Evolutionary conservation across 2,329 filamentous ascomycete species (phyloP).

Genomic region (Pyrenophora seminiperda): DNA sequence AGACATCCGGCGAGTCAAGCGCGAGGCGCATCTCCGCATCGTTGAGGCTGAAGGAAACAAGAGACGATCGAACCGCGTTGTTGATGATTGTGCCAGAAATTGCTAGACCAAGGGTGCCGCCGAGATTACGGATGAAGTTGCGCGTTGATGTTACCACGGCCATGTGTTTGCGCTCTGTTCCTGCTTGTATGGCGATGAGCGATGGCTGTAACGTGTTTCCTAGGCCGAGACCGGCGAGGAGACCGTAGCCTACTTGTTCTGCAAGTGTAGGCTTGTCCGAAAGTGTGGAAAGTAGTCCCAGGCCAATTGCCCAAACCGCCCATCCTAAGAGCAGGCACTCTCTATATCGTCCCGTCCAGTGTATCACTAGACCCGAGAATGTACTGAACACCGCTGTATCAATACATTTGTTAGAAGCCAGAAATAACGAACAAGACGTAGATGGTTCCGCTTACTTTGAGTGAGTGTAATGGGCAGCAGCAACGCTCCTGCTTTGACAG

Average conservation of each 20-base stretch:
- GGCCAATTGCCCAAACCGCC: constrained; percentile 26
- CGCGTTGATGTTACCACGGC: constrained; percentile 67
- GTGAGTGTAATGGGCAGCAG: constrained; percentile 54
- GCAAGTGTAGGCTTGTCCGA: constrained; percentile 17
- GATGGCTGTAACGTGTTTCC: constrained; percentile 61
- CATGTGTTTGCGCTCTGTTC: constrained; percentile 58
- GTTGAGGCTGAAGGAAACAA: constrained; percentile 17
- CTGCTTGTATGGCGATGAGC: constrained; percentile 63
- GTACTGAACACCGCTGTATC: constrained; percentile 27
- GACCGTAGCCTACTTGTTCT: constrained; percentile 26
- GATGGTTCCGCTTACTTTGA: constrained; percentile 26
- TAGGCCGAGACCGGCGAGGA: constrained; percentile 42
- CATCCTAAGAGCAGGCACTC: constrained; percentile 28
- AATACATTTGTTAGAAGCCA: neutral
- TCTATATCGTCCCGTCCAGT: constrained; percentile 27
- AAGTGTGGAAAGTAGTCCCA: constrained; percentile 26
- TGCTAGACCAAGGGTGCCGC: constrained; percentile 64
- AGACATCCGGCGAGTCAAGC: constrained; percentile 21
- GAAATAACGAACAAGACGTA: too few species aligned
- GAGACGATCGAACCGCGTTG: constrained; percentile 19
- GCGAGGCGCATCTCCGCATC: constrained; percentile 18
- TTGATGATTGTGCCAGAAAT: constrained; percentile 48
- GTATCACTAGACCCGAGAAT: constrained; percentile 25
- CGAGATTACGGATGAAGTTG: constrained; percentile 66
- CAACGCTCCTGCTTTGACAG: constrained; percentile 58